Percentiles rank a stretch among this genome's conserved stretches.
These are phyloP conservation scores for Neurospora sp. DNA, from an alignment of 495 filamentous ascomycete genomes.

Conservation along the genomic window DNA sequence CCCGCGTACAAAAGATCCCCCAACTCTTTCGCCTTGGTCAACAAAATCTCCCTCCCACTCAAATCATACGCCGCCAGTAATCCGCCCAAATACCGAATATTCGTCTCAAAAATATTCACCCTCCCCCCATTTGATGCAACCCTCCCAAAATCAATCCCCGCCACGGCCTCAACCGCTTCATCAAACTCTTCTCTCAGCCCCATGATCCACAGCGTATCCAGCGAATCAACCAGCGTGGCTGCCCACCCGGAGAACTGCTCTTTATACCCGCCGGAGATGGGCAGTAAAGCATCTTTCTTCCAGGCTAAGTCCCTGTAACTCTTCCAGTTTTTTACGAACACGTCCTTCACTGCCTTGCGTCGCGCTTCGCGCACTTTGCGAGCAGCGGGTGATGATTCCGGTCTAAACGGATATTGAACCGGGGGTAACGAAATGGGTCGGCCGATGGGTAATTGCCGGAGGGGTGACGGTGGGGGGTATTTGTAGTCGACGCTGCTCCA, in stretches of 20 bases:
- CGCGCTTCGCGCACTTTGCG: conserved; percentile 47
- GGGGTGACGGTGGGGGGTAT: conserved; percentile 37
- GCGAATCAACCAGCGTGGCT: conserved; percentile 75
- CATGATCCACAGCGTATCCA: conserved; percentile 92
- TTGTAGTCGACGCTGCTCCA: conserved; percentile 51
- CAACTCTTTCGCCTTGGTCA: conserved; percentile 74
- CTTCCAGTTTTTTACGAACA: conserved; percentile 63
- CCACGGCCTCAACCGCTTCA: conserved; percentile 62
- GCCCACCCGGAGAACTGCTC: conserved; percentile 87
- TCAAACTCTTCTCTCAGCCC: conserved; percentile 74
- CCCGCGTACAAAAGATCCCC: conserved; percentile 73
- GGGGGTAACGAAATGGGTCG: conserved; percentile 40
- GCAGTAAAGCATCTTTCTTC: conserved; percentile 67
- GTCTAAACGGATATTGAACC: conserved; percentile 55
- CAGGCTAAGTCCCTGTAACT: conserved; percentile 71
- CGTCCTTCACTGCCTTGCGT: conserved; percentile 50
- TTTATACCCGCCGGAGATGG: conserved; percentile 45
- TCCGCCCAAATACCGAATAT: conserved; percentile 73
- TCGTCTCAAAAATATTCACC: conserved; percentile 74
- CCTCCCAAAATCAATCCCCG: conserved; percentile 67
- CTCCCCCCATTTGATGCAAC: conserved; percentile 29
- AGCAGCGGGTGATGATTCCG: conserved; percentile 39
- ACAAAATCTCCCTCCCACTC: conserved; percentile 56
- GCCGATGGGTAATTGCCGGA: conserved; percentile 54
- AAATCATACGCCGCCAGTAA: conserved; percentile 72